Evolutionary conservation across 1,284 basidiomycete genomes (phyloP), one percentile per base, ranked within the genome.

Genomic region (Sporisorium reilianum): DNA sequence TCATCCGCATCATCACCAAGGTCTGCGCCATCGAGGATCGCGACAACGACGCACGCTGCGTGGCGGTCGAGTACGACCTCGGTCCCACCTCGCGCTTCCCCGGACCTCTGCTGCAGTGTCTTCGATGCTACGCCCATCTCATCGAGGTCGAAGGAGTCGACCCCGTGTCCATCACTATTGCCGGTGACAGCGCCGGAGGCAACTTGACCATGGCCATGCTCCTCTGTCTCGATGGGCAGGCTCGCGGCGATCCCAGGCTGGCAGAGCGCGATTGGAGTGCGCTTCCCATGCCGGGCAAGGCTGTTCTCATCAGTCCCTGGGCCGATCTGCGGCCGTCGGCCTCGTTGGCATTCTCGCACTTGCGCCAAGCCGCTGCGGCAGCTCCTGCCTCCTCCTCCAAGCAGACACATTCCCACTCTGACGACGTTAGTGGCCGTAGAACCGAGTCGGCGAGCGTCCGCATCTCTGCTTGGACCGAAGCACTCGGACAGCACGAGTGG

Each of bases 1-100:
- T 84, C 18, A 71, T 84, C 23, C 78, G 82, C 23, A 64, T 83
- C 53, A 68, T 83, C 38, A 74, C 67, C n/a, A 79, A 80, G 36
- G 70, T 80, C n/a, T 67, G 65, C 59, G 46, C 54, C 26, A 45
- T 62, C 16, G 73, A 74, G 30, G 64, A 58, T 28, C 62, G 51
- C 45, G 71, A 69, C 46, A 74, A 74, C 44, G 71, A 74, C 38
- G 65, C 65, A 4, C 55, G 80, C 18, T 83, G 81, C 59, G 69
- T 84, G 7, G 82, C 82, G 6, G 78, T 84, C 48, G 83, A 84
- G 59, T 84, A 84, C 65, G 77, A 80, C 34, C 69, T 84, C 2
- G 64, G 64, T 5, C 83, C 83, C 3, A 65, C 72, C 1, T 79
- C 73, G 12, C 76, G 80, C 20, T 84, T 81, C 41, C 83, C 83